phyloP scores from a whole-genome alignment of 345 rosid genomes.

The Litchi chinensis region DNA sequence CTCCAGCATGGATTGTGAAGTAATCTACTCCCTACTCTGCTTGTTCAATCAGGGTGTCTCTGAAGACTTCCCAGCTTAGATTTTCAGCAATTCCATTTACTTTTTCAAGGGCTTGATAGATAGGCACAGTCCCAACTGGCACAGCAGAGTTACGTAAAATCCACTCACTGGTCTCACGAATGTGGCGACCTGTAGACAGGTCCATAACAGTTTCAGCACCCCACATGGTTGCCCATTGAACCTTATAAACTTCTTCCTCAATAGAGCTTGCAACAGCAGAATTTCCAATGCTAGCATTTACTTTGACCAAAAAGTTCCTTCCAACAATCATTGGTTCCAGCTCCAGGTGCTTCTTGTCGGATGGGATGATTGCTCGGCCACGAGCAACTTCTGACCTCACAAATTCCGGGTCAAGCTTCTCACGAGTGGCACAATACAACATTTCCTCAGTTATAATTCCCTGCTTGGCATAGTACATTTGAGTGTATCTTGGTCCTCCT shows the following conservation, averaged over 20 bases:
- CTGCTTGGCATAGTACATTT: constrained; percentile 98
- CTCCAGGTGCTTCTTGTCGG: constrained; percentile 95
- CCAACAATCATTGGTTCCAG: constrained; percentile 97
- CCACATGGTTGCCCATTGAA: constrained; percentile 99
- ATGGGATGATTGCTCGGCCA: constrained; percentile 96
- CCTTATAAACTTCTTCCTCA: constrained; percentile 98
- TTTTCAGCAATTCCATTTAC: constrained; percentile 92
- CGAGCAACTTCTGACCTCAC: constrained; percentile 97
- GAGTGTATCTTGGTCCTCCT: constrained; percentile 83
- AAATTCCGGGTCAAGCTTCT: constrained; percentile 96
- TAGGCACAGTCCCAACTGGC: constrained; percentile 96
- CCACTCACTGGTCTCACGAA: constrained; percentile 98
- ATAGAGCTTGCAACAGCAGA: constrained; percentile 96
- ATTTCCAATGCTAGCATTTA: constrained; percentile 97
- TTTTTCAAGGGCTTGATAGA: constrained; percentile 98
- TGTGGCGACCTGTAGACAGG: constrained; percentile 96
- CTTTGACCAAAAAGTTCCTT: constrained; percentile 93
- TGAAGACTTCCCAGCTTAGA: constrained; percentile 92
- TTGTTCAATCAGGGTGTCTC: constrained; percentile 90
- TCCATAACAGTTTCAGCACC: constrained; percentile 99
- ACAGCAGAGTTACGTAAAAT: constrained; percentile 91
- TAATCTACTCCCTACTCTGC: constrained; percentile 99
- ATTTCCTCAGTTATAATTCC: constrained; percentile 95
- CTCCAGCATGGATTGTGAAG: constrained; percentile 97
- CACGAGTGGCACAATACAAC: constrained; percentile 88